Evolutionary conservation across 176 grass and related monocot species (phyloP), one percentile per base, ranked within the genome.

Genomic region (Pontederia paniculata): DNA sequence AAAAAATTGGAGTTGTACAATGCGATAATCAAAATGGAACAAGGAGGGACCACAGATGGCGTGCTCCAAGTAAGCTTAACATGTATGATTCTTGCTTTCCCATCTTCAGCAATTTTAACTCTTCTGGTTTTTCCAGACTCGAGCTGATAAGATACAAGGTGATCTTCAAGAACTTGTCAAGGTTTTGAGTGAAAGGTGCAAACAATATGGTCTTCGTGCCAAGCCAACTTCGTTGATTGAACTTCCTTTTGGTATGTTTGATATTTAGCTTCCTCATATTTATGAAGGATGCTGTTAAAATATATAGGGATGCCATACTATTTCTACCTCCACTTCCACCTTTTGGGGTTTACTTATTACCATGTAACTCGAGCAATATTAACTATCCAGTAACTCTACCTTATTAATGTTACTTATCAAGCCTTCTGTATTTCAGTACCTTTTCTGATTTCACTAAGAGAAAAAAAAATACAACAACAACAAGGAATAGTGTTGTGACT

Each of bases 1-100:
- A 98, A 80, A 57, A 98, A 98, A 65, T 65, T 98, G 72, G 93
- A 91, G 71, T 78, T 98, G 55, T 98, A 98, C 64, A 88, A 91
- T 70, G 55, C 72, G 12, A 88, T 98, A 68, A 73, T 91, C 46
- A 88, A 91, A 73, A 71, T 98, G 49, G 82, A 91, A 58, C 86
- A 91, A 88, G 93, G 72, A 19, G 93, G 81, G 60, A 76, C 61
- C 52, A 50, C 48, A 10, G 83, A 91, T 72, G 93, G 81, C 51
- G 76, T 78, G 42, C 79, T 83, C 67, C 80, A 91, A 83, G 93
- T 98, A 54, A 17, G 15, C 20, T 46, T 74, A 68, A 51, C 47
- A 48, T 22, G 45, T 28, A 42, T 19, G 46, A 12, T 71, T 52
- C 22, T 60, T 10, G 42, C 9, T 52, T 4, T 58, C 5, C 6